Percentiles rank a stretch among this genome's conserved stretches.
Evolutionary conservation across 2,329 filamentous ascomycete genomes (phyloP).

Genomic region (Talaromyces sp.): DNA sequence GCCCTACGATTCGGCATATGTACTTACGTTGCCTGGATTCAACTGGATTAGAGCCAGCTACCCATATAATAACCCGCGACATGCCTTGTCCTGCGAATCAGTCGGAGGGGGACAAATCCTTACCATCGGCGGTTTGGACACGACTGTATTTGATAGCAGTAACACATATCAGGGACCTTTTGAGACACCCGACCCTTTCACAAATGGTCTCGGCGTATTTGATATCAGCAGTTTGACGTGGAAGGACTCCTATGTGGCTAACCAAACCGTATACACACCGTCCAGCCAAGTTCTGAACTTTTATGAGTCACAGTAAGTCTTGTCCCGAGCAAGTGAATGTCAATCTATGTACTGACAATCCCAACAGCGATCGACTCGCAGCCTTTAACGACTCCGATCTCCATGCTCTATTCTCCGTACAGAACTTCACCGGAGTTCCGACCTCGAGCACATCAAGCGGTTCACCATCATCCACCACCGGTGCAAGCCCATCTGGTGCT

Average conservation of each 20-base stretch:
- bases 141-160: background rate
- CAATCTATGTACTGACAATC: background rate
- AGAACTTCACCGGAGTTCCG: background rate
- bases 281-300: background rate
- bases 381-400: background rate
- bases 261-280: conserved; percentile 1
- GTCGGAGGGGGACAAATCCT: background rate
- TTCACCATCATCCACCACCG: background rate
- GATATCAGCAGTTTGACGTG: background rate
- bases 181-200: background rate
- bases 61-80: background rate
- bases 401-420: background rate
- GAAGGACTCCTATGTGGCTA: background rate
- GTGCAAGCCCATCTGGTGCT: background rate
- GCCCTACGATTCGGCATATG: background rate
- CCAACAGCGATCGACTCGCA: background rate
- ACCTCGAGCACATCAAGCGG: background rate
- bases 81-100: background rate
- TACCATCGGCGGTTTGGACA: background rate
- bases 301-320: background rate
- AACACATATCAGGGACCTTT: background rate
- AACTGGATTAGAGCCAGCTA: background rate
- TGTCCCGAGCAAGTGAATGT: background rate
- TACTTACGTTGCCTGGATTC: conserved; percentile 1
- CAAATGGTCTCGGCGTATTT: background rate